Evolutionary conservation across 1,284 basidiomycete species (phyloP).

Genomic region (Marasmius fiardii): DNA sequence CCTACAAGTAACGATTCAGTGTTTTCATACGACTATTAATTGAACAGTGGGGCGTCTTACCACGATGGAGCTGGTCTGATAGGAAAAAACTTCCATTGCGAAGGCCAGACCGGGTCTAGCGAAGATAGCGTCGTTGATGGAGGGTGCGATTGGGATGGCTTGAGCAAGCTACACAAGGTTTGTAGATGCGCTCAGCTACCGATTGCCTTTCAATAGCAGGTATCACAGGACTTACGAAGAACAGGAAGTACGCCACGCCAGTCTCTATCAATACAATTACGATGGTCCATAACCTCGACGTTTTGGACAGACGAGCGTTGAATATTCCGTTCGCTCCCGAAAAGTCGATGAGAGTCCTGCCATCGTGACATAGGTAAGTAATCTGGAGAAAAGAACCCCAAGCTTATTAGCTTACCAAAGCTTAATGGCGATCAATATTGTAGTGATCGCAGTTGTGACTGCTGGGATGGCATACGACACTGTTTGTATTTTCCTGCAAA

Average conservation of each 20-base stretch:
- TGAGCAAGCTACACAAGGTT: background rate
- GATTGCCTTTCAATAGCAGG: no score
- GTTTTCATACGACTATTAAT: no score
- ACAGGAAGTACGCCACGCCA: conserved; percentile 9
- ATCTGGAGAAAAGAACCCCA: no score
- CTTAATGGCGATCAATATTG: conserved; percentile 2
- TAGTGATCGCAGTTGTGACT: conserved; percentile 6
- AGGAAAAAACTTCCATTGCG: conserved; percentile 1
- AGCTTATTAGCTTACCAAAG: conserved; percentile 5
- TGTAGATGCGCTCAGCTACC: no score
- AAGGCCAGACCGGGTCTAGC: background rate
- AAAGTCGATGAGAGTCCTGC: background rate
- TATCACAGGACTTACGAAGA: conserved; percentile 9
- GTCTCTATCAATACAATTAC: conserved; percentile 6
- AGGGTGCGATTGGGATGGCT: background rate
- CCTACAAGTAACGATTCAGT: no score
- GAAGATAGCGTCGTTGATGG: background rate
- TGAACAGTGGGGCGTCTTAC: no score
- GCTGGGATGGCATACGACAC: conserved; percentile 7
- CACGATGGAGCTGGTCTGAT: background rate
- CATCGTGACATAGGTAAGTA: no score
- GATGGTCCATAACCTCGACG: background rate
- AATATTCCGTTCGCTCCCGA: background rate
- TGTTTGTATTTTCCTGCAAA: conserved; percentile 7
- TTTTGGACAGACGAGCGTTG: background rate